Evolutionary conservation across 352 stramenopile genomes (phyloP).

Genomic region (Phytopythium litorale): DNA sequence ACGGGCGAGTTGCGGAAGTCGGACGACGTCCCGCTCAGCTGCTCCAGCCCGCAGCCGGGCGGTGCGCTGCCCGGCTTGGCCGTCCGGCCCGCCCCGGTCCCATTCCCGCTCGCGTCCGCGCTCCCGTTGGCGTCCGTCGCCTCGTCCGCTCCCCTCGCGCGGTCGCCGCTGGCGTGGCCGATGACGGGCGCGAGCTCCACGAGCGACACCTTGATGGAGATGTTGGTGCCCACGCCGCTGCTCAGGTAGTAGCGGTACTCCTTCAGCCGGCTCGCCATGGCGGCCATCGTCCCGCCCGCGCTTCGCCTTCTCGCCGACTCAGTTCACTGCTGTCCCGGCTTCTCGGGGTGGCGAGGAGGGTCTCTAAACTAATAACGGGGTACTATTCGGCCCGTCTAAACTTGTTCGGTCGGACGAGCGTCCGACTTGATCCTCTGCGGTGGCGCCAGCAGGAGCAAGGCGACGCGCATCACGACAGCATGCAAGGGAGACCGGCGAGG

Average conservation of each 20-base stretch:
- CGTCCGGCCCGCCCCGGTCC: neutral
- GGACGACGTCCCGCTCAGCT: conserved; percentile 53
- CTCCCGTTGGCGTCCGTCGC: neutral
- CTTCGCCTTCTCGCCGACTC: neutral
- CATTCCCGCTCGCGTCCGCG: neutral
- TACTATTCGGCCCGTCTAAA: too few relatives aligned
- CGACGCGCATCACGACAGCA: too few relatives aligned
- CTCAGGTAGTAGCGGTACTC: conserved; percentile 90
- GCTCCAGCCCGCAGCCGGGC: conserved; percentile 43
- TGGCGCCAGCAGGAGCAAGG: too few relatives aligned
- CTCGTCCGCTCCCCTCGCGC: neutral
- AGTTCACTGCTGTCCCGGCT: too few relatives aligned
- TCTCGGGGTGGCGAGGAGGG: neutral
- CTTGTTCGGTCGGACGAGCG: too few relatives aligned
- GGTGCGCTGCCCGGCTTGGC: conserved; percentile 3
- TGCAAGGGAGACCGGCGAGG: too few relatives aligned
- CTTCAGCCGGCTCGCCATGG: conserved; percentile 70
- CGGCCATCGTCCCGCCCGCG: neutral
- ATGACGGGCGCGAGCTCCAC: conserved; percentile 67
- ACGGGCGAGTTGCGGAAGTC: conserved; percentile 79
- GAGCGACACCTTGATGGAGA: conserved; percentile 77
- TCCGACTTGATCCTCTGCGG: too few relatives aligned
- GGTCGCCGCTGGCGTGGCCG: conserved; percentile 6
- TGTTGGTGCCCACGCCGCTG: conserved; percentile 74
- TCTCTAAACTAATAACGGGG: too few relatives aligned